Evolutionary conservation across 257 asterid genomes (phyloP).

Genomic region (Linaria vulgaris): DNA sequence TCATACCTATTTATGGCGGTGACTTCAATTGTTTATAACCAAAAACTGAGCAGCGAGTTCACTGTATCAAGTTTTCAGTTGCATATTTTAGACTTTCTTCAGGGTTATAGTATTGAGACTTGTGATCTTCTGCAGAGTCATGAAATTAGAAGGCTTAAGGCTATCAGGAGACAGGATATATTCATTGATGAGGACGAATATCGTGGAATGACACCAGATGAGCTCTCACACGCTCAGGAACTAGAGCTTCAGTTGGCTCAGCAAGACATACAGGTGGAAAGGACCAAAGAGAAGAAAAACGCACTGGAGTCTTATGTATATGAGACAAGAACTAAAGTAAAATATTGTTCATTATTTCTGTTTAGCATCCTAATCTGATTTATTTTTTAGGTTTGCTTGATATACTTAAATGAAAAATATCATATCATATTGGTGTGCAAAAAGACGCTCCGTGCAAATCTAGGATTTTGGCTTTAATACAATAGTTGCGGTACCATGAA

Average conservation of each 20-base stretch:
- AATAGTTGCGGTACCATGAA: neutral
- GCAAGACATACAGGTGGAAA: slow-evolving; percentile 83
- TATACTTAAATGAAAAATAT: slow-evolving; percentile 20
- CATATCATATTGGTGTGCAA: slow-evolving; percentile 4
- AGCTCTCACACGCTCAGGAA: slow-evolving; percentile 65
- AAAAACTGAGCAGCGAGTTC: neutral
- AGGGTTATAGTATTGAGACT: too few relatives aligned
- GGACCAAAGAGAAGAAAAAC: slow-evolving; percentile 94
- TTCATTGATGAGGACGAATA: slow-evolving; percentile 55
- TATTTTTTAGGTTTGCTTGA: neutral
- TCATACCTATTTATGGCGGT: neutral
- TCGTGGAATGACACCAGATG: slow-evolving; percentile 64
- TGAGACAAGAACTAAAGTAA: slow-evolving; percentile 90
- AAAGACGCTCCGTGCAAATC: neutral
- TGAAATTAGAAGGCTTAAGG: slow-evolving; percentile 56
- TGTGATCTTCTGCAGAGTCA: slow-evolving; percentile 50
- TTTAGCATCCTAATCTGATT: slow-evolving; percentile 17
- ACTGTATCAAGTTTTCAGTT: neutral
- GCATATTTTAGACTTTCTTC: too few relatives aligned
- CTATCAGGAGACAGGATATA: slow-evolving; percentile 62
- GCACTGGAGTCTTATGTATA: slow-evolving; percentile 92
- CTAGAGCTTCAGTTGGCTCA: slow-evolving; percentile 67
- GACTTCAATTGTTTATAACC: neutral
- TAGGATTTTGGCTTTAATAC: neutral
- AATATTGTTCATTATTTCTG: slow-evolving; percentile 4